phyloP scores from a whole-genome alignment of 1,139 yeast species.

The Sugiyamaella castrensis region DNA sequence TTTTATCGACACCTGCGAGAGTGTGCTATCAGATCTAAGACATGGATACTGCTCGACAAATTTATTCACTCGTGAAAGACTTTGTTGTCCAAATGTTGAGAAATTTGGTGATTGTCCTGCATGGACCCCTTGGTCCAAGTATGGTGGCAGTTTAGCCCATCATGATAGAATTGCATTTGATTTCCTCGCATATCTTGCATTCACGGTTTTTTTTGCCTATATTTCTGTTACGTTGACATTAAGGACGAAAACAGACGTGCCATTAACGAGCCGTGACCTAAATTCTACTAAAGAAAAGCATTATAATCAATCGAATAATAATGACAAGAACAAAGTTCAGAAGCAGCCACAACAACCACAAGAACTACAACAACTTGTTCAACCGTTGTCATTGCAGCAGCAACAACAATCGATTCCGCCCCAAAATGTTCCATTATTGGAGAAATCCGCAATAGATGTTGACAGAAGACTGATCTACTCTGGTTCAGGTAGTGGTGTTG shows the following conservation, averaged over 20 bases:
- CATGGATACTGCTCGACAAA: constrained; percentile 52
- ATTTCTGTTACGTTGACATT: constrained; percentile 50
- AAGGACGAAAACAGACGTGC: constrained; percentile 46
- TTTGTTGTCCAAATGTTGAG: constrained; percentile 41
- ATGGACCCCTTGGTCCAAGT: constrained; percentile 51
- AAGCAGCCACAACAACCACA: not conserved
- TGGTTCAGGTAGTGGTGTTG: constrained; percentile 64
- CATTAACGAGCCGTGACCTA: constrained; percentile 19
- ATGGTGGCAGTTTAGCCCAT: constrained; percentile 9
- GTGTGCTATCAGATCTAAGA: constrained; percentile 51
- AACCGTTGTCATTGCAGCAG: not conserved
- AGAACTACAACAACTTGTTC: not conserved
- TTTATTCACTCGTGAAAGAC: constrained; percentile 47
- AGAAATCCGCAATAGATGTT: not conserved
- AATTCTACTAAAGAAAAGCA: no score
- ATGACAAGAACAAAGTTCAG: constrained; percentile 4
- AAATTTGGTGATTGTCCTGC: constrained; percentile 36
- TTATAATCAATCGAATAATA: constrained; percentile 10
- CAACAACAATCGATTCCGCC: not conserved
- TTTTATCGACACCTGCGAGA: constrained; percentile 51
- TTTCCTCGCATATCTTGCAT: constrained; percentile 43
- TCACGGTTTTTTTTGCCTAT: constrained; percentile 46
- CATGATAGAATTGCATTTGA: constrained; percentile 28
- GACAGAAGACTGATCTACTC: constrained; percentile 40
- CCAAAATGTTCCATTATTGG: not conserved